Base-by-base conservation (phyloP, 192 early-diverging fungal genomes). In the Umbelopsis ramanniana region DNA sequence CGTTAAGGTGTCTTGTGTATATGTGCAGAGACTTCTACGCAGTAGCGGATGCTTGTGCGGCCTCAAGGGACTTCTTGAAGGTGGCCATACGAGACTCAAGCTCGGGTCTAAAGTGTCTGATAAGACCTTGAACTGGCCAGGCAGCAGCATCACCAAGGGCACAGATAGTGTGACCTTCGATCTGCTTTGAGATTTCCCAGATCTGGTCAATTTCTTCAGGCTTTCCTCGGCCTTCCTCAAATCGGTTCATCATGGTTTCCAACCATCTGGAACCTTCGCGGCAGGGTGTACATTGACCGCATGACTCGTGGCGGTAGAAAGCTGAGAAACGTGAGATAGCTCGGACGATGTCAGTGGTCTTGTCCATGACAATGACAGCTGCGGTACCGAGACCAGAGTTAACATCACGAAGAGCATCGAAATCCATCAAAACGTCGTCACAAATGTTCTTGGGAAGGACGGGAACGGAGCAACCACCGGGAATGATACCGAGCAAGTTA, bases 151-250 rank as follows among this genome's bases (percentile, higher is more conserved):
- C 97, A 66, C 96, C 97, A 83, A 99, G 84, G 46, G 97, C 97
- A 78, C 97, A 99, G 78, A 99, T 99, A n/a, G 97, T 99, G 79
- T 98, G 97, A 29, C 97, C 97, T 81, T 99, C 97, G 84, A 99
- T 99, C 84, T 98, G 93, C 79, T 96, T 89, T 37, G 93, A 90
- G 50, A 99, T 84, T 84, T 98, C 96, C 75, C 93, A 88, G 48
- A 99, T 95, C 89, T 94, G 93, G 80, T 99, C 97, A 80, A 99
- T 97, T 79, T 99, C 97, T 29, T 88, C 84, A 15, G 83, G 75
- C 14, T 86, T 88, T 6, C 91, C 95, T 70, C 94, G 81, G 35
- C 97, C 97, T 11, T 83, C 82, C 74, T 96, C 95, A 81, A 99
- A 97, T 52, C 97, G 90, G 22, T 86, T 85, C 97, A 99, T 99